Conservation (phyloP, 306 rosid species). For the Astragalus glycyphyllos region DNA sequence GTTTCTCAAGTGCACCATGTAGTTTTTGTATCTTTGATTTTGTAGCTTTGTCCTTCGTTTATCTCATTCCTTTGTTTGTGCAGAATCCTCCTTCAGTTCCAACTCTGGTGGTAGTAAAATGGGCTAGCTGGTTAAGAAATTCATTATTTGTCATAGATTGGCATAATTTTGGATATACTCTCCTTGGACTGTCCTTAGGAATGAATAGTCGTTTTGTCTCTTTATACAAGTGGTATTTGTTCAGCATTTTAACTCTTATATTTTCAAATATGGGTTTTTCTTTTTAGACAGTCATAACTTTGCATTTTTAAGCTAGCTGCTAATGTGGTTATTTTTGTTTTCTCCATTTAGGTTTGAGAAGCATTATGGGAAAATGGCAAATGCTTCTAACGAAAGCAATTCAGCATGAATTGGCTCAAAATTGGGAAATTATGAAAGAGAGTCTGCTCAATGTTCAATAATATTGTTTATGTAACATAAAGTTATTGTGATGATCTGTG, state of each 20-base stretch:
- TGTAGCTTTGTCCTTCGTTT: slow-evolving; percentile 30
- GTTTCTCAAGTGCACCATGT: slow-evolving; percentile 10
- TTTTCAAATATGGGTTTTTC: slow-evolving; percentile 28
- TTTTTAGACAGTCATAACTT: slow-evolving; percentile 17
- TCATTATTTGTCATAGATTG: slow-evolving; percentile 90
- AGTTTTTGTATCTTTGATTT: slow-evolving; percentile 10
- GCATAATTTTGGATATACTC: slow-evolving; percentile 99
- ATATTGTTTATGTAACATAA: slow-evolving; percentile 31
- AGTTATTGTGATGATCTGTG: background rate
- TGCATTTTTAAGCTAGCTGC: slow-evolving; percentile 40
- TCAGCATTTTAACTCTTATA: slow-evolving; percentile 33
- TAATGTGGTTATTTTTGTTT: slow-evolving; percentile 30
- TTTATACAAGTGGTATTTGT: slow-evolving; percentile 74
- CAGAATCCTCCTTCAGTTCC: slow-evolving; percentile 99
- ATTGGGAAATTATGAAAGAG: slow-evolving; percentile 91
- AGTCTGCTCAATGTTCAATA: slow-evolving; percentile 44
- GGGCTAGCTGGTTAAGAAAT: slow-evolving; percentile 81
- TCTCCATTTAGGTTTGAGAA: slow-evolving; percentile 65
- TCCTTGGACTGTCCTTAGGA: no score
- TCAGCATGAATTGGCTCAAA: slow-evolving; percentile 95
- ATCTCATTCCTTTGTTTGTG: slow-evolving; percentile 40
- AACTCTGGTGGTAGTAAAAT: slow-evolving; percentile 83
- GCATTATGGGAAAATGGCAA: slow-evolving; percentile 93
- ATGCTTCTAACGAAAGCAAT: slow-evolving; percentile 89
- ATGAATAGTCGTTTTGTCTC: slow-evolving; percentile 82